Evolutionary conservation across 768 basidiomycete genomes (phyloP).

Genomic region (Dioszegia aurantiaca): DNA sequence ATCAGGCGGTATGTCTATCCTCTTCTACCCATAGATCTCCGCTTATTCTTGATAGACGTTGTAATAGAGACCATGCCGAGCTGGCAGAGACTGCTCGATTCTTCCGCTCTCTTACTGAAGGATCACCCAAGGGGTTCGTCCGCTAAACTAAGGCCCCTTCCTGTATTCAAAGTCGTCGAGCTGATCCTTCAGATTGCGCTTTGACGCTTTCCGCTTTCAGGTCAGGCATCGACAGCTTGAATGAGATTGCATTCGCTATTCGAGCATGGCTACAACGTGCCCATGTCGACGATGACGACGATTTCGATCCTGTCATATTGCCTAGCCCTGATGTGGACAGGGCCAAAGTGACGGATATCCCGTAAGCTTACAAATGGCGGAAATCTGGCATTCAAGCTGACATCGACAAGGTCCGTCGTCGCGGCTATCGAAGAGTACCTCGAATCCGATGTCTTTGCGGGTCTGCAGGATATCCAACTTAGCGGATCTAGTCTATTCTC

Average conservation of each 20-base stretch:
- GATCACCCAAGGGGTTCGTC: neutral
- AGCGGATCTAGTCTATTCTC: conserved; percentile 4
- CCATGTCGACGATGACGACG: neutral
- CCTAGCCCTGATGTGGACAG: too few relatives aligned
- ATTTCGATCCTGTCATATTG: conserved; percentile 22
- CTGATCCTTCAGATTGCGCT: conserved; percentile 2
- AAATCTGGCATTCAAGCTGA: conserved; percentile 7
- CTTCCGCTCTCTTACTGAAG: neutral
- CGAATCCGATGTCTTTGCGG: conserved; percentile 22
- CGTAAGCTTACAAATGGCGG: neutral
- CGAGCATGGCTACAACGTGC: conserved; percentile 1
- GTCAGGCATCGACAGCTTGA: conserved; percentile 19
- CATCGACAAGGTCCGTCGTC: conserved; percentile 9
- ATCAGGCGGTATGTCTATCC: neutral
- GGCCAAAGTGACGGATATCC: neutral
- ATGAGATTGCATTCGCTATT: conserved; percentile 3
- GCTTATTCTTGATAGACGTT: neutral
- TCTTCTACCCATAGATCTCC: conserved; percentile 5
- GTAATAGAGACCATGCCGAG: neutral
- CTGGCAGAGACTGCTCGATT: conserved; percentile 11
- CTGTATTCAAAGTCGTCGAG: neutral
- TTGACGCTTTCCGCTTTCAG: conserved; percentile 11
- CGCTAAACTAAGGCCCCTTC: neutral
- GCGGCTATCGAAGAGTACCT: conserved; percentile 27
- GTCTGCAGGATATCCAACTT: conserved; percentile 18